phyloP scores from a whole-genome alignment of 768 basidiomycete species.

The Strobilomyces dryophilus region DNA sequence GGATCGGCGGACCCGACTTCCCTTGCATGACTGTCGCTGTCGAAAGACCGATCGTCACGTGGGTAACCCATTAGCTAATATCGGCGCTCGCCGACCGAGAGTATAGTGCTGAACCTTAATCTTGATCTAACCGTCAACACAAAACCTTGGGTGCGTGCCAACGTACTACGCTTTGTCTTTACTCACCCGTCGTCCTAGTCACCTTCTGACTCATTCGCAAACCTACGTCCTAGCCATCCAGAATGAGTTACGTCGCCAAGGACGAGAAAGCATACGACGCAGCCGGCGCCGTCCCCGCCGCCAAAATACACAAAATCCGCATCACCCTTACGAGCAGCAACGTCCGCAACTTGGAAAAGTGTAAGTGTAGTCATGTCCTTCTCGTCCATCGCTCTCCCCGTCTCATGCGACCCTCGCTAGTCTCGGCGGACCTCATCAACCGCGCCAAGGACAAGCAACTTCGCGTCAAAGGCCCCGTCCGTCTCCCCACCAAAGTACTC shows the following conservation, averaged over 20 bases:
- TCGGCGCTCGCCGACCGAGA: constrained; percentile 14
- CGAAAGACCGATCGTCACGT: constrained; percentile 3
- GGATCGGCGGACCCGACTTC: constrained; percentile 16
- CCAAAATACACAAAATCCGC: constrained; percentile 98
- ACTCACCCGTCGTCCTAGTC: constrained; percentile 39
- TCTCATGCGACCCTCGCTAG: constrained; percentile 37
- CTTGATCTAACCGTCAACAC: constrained; percentile 16
- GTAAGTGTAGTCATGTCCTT: constrained; percentile 41
- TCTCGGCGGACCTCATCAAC: constrained; percentile 95
- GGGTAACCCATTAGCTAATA: constrained; percentile 2
- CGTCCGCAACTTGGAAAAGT: constrained; percentile 98
- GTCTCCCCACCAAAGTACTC: constrained; percentile 97
- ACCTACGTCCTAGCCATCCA: constrained; percentile 23
- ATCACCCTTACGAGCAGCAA: constrained; percentile 99
- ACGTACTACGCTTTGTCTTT: background rate
- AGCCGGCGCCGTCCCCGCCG: constrained; percentile 79
- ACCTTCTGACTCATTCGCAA: constrained; percentile 73
- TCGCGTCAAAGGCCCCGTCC: constrained; percentile 97
- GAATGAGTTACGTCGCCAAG: constrained; percentile 99
- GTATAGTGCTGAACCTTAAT: constrained; percentile 30
- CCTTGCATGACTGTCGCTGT: constrained; percentile 38
- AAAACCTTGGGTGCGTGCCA: constrained; percentile 30
- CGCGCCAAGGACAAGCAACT: constrained; percentile 99
- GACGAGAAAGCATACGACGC: constrained; percentile 98
- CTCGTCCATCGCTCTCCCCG: background rate